Base-by-base conservation (phyloP, 768 basidiomycete genomes). In the Asterophora parasitica region DNA sequence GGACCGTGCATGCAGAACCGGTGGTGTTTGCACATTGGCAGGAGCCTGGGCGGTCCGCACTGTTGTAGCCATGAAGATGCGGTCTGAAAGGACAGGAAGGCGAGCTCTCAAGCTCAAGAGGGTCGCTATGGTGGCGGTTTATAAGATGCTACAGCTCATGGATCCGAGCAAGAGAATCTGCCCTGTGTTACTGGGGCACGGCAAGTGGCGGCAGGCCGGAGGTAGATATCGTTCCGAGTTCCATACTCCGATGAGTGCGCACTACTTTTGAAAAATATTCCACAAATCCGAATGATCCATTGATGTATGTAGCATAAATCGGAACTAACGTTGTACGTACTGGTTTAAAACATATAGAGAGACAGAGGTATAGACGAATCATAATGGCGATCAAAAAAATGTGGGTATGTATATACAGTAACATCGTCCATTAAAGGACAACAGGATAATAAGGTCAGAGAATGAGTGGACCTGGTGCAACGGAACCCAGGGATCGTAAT, bases 381-480 rank as follows among this genome's bases (percentile, higher is more conserved):
- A 58, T 60, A 58, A 61, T 57, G 59, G 58, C 62, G 54, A 65
- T 65, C 62, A 53, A 65, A 65, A 31, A 67, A 65, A 65, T n/a
- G n/a, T n/a, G 60, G 58, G 62, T 60, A 71, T 69, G 71, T 72
- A 72, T 75, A 69, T 70, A 73, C 69, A 67, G 53, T 66, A 69
- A 53, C 56, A 61, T 58, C 57, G 58, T 52, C 62, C 62, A 58
- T 59, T 59, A 62, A 57, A 59, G 61, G 55, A 62, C 54, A 55
- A 55, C 51, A 52, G 56, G 55, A 55, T 61, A 60, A 59, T 69
- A 61, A 62, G 55, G 59, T 60, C 49, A 45, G 37, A 38, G 47
- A 54, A 51, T 49, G 48, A 56, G 55, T 46, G 52, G 48, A 67
- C 61, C 62, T 66, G 67, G 65, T 57, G 58, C 62, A 59, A 54